These are phyloP conservation scores for Salvia hispanica DNA, from an alignment of 257 asterid species.

Conservation along the genomic window DNA sequence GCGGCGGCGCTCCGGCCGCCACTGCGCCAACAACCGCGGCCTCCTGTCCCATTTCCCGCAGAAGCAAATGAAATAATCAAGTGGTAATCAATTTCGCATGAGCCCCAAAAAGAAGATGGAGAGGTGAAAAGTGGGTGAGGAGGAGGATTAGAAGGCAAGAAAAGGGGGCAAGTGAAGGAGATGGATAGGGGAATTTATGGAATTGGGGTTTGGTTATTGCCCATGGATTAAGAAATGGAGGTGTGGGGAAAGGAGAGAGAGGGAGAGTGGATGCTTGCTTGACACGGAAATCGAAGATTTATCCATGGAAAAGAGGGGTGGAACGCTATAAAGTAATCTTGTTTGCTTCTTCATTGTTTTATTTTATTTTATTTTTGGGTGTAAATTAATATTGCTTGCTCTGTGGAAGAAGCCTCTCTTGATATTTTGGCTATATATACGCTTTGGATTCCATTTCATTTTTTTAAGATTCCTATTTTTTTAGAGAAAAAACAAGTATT, in stretches of 20 bases:
- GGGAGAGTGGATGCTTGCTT: constrained; percentile 75
- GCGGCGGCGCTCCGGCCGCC: constrained; percentile 55
- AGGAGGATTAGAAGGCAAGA: constrained; percentile 65
- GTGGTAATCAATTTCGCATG: neutral
- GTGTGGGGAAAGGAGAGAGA: constrained; percentile 10
- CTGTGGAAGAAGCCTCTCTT: constrained; percentile 41
- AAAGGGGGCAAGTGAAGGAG: constrained; percentile 36
- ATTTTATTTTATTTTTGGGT: constrained; percentile 1
- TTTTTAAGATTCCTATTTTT: too few species aligned
- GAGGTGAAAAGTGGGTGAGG: constrained; percentile 34
- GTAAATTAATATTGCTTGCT: constrained; percentile 38
- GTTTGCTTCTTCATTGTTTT: constrained; percentile 20
- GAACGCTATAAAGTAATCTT: too few species aligned
- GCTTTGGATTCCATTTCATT: too few species aligned
- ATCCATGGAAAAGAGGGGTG: constrained; percentile 23
- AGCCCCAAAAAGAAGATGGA: constrained; percentile 8
- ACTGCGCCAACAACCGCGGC: constrained; percentile 38
- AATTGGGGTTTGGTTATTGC: constrained; percentile 45
- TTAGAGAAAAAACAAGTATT: too few species aligned
- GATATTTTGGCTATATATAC: too few species aligned
- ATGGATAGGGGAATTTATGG: constrained; percentile 30
- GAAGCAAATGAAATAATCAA: neutral
- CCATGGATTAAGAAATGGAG: constrained; percentile 54
- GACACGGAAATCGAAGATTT: constrained; percentile 97
- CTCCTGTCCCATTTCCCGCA: constrained; percentile 56